A percentile compares a stretch with the other conserved stretches of the same genome.
phyloP scores from a whole-genome alignment of 192 early-diverging fungal genomes.

The Diversispora epigaea region DNA sequence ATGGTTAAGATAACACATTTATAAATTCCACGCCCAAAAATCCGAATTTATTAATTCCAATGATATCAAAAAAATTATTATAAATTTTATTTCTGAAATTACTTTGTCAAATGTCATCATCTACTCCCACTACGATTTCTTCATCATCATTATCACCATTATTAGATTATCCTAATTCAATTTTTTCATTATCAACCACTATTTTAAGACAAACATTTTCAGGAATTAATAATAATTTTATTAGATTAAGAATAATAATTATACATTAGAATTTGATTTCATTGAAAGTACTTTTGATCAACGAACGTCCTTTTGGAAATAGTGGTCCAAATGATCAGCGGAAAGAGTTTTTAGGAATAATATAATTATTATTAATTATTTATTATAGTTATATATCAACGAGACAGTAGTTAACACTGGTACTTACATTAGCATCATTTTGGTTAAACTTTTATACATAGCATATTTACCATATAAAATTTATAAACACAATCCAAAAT shows the following conservation, averaged over 20 bases:
- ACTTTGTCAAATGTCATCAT: background rate
- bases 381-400: too few relatives aligned
- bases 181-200: background rate
- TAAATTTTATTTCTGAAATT: background rate
- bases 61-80: background rate
- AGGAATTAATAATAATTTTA: background rate
- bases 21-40: background rate
- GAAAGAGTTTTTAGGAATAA: background rate
- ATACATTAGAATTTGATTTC: background rate
- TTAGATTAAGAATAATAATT: background rate
- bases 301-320: background rate
- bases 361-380: too few relatives aligned
- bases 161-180: too few relatives aligned
- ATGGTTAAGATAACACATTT: background rate
- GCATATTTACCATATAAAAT: too few relatives aligned
- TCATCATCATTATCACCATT: too few relatives aligned
- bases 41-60: background rate
- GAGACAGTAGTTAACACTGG: too few relatives aligned
- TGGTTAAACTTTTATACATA: too few relatives aligned
- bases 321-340: background rate
- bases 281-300: background rate
- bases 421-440: too few relatives aligned
- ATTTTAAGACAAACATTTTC: constrained; percentile 8
- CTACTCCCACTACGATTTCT: too few relatives aligned
- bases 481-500: too few relatives aligned